Conservation (phyloP, 768 basidiomycete genomes). For the Collybiopsis confluens region DNA sequence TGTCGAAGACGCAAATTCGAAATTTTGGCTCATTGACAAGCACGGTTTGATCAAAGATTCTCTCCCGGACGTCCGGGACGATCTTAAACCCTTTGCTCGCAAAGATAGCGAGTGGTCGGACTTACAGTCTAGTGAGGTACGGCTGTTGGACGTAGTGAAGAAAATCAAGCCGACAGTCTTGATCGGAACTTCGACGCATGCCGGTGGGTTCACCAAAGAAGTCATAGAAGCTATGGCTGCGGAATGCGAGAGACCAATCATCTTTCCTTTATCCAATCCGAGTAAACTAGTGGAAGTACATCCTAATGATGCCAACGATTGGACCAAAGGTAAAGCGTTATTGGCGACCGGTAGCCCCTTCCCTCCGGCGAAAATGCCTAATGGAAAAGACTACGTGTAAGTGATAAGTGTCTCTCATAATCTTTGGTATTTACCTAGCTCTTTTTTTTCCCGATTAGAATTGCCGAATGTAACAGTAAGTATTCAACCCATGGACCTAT, state of each 20-base stretch:
- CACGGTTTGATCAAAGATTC: slow-evolving; percentile 56
- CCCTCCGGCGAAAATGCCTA: slow-evolving; percentile 61
- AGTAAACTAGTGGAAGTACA: slow-evolving; percentile 71
- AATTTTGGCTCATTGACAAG: slow-evolving; percentile 73
- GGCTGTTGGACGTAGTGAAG: slow-evolving; percentile 66
- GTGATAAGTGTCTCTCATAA: slow-evolving; percentile 19
- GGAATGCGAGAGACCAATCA: slow-evolving; percentile 69
- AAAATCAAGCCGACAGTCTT: slow-evolving; percentile 75
- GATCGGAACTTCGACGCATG: slow-evolving; percentile 79
- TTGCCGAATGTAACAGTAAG: slow-evolving; percentile 71
- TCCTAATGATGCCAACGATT: slow-evolving; percentile 66
- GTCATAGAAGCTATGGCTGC: slow-evolving; percentile 66
- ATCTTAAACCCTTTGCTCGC: slow-evolving; percentile 51
- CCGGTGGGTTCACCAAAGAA: slow-evolving; percentile 75
- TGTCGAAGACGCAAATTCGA: slow-evolving; percentile 51
- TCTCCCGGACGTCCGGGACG: slow-evolving; percentile 37
- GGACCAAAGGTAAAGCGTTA: slow-evolving; percentile 78
- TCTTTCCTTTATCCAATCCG: slow-evolving; percentile 83
- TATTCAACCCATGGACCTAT: background rate
- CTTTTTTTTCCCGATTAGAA: slow-evolving; percentile 31
- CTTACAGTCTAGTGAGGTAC: slow-evolving; percentile 27
- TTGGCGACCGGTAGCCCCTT: slow-evolving; percentile 86
- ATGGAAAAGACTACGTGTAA: slow-evolving; percentile 63
- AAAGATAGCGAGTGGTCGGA: slow-evolving; percentile 54
- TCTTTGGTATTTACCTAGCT: background rate